Conservation (phyloP, 2,329 filamentous ascomycete species). For the Ophiostoma perfectum region DNA sequence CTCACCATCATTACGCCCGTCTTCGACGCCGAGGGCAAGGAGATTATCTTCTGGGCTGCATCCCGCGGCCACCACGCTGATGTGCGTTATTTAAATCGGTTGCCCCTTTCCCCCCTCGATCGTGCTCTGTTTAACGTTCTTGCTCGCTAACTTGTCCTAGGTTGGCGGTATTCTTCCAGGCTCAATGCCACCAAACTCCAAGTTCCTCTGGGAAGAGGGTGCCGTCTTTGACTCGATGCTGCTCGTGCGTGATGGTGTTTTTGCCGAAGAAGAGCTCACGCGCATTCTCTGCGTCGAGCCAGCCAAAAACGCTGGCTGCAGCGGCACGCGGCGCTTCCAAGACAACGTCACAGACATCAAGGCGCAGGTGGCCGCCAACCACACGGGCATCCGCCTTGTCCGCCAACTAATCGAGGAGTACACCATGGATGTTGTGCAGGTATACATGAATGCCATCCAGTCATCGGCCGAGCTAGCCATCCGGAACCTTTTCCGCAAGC, state of each 20-base stretch:
- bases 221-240: conserved; percentile 62
- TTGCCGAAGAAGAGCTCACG: conserved; percentile 42
- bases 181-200: conserved; percentile 72
- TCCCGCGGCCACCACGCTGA: conserved; percentile 77
- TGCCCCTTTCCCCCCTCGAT: no score
- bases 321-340: conserved; percentile 62
- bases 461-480: conserved; percentile 69
- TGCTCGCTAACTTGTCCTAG: no score
- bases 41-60: conserved; percentile 73
- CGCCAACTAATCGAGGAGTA: conserved; percentile 67
- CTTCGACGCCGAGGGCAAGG: conserved; percentile 54
- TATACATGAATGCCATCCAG: conserved; percentile 75
- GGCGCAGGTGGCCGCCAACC: conserved; percentile 68
- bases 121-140: no score
- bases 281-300: conserved; percentile 42
- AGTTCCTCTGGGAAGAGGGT: conserved; percentile 59
- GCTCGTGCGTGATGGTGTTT: conserved; percentile 63
- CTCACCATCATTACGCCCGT: conserved; percentile 79
- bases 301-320: conserved; percentile 61
- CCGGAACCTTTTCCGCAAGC: conserved; percentile 59
- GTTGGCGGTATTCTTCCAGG: conserved; percentile 69
- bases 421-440: conserved; percentile 60
- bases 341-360: conserved; percentile 73
- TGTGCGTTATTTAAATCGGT: conserved; percentile 39
- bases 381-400: conserved; percentile 71